These are phyloP conservation scores for Diutina mesorugosa DNA, from an alignment of 1,139 yeast genomes.

Conservation along the genomic window DNA sequence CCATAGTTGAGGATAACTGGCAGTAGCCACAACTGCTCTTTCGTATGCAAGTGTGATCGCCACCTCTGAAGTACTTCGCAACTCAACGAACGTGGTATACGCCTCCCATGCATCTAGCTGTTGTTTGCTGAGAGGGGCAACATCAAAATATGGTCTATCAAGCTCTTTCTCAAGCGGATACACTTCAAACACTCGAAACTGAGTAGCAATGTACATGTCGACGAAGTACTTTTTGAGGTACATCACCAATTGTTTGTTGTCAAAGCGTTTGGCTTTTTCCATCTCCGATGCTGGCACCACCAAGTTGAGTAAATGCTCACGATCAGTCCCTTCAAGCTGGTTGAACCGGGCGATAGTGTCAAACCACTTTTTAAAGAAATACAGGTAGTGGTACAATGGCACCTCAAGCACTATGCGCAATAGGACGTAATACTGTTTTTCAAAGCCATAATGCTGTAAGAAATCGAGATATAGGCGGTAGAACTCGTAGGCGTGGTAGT, in stretches of 20 bases:
- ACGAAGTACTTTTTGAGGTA: conserved; percentile 29
- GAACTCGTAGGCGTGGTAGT: conserved; percentile 61
- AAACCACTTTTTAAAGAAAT: conserved; percentile 34
- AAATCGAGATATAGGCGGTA: conserved; percentile 63
- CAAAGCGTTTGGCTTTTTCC: conserved; percentile 7
- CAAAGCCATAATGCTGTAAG: conserved; percentile 23
- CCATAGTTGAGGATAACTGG: background rate
- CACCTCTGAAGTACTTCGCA: conserved; percentile 3
- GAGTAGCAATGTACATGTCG: conserved; percentile 49
- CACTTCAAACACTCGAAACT: conserved; percentile 45
- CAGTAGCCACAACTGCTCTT: background rate
- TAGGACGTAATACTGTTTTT: conserved; percentile 28
- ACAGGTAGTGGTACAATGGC: conserved; percentile 68
- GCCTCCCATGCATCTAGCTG: conserved; percentile 47
- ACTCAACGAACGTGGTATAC: conserved; percentile 46
- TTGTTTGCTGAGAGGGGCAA: conserved; percentile 18
- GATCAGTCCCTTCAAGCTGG: conserved; percentile 16
- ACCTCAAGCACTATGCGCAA: conserved; percentile 52
- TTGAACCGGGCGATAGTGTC: conserved; percentile 19
- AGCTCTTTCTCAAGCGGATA: conserved; percentile 50
- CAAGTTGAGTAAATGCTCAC: conserved; percentile 9
- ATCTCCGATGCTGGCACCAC: conserved; percentile 13
- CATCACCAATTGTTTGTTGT: conserved; percentile 9
- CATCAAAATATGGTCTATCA: conserved; percentile 38
- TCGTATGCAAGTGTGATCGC: background rate